Evolutionary conservation across 2,329 filamentous ascomycete species (phyloP).

Genomic region (Colletotrichum aenigma): DNA sequence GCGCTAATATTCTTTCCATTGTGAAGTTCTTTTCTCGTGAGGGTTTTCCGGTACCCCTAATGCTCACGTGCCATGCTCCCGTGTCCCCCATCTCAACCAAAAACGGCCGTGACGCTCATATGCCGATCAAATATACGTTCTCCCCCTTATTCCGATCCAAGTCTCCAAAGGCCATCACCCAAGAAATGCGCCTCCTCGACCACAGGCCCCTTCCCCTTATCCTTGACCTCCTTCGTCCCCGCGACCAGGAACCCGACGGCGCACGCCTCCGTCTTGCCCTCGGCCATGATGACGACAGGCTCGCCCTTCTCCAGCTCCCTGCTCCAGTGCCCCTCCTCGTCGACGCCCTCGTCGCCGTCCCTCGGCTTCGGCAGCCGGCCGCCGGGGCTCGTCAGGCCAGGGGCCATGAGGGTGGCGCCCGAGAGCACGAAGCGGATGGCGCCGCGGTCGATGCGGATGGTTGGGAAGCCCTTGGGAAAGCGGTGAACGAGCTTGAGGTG

Average conservation of each 20-base stretch:
- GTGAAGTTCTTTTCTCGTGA: not conserved
- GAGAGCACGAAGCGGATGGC: constrained; percentile 96
- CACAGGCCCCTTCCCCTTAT: constrained; percentile 90
- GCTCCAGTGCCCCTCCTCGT: constrained; percentile 61
- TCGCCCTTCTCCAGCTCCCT: constrained; percentile 78
- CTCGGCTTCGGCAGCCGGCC: constrained; percentile 72
- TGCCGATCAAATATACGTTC: not conserved
- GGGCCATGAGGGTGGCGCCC: constrained; percentile 95
- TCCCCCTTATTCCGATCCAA: constrained; percentile 53
- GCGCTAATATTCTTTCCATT: not conserved
- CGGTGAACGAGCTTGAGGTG: constrained; percentile 89
- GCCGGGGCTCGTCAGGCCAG: constrained; percentile 84
- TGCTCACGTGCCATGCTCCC: not conserved
- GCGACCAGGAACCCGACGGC: constrained; percentile 84
- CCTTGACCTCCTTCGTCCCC: constrained; percentile 90
- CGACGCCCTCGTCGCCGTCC: constrained; percentile 48
- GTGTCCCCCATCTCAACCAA: not conserved
- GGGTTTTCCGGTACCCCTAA: not conserved
- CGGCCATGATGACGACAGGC: constrained; percentile 86
- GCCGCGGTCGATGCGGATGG: constrained; percentile 89
- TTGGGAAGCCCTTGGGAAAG: constrained; percentile 84
- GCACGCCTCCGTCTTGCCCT: constrained; percentile 92
- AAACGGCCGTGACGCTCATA: not conserved
- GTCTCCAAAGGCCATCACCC: constrained; percentile 90
- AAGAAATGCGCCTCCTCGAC: constrained; percentile 94